Evolutionary conservation across 169 alveolate genomes (phyloP).

Genomic region (Besnoitia besnoiti): DNA sequence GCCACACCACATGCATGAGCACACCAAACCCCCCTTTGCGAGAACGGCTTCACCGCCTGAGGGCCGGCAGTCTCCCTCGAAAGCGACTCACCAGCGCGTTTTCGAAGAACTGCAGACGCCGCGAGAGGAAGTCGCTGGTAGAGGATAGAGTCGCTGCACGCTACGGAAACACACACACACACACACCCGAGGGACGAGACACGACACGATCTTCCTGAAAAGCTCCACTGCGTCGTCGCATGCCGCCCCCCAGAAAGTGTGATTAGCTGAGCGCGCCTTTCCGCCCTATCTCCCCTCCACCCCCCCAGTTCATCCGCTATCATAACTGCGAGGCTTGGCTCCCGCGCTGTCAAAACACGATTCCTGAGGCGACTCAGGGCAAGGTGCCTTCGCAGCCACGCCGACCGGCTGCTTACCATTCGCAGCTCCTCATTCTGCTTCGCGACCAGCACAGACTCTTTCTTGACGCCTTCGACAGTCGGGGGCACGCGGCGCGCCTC

Average conservation of each 20-base stretch:
- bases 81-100: conserved; percentile 52
- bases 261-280: no score
- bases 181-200: neutral
- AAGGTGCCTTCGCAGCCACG: no score
- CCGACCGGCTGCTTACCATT: neutral
- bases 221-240: neutral
- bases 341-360: no score
- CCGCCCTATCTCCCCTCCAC: no score
- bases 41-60: no score
- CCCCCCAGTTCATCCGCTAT: no score
- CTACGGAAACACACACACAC: conserved; percentile 5
- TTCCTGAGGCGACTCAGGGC: no score
- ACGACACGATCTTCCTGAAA: neutral
- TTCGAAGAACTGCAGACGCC: conserved; percentile 63
- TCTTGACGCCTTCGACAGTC: conserved; percentile 22
- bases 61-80: no score
- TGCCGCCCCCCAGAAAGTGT: no score
- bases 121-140: conserved; percentile 59
- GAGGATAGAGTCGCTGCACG: conserved; percentile 61
- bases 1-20: no score
- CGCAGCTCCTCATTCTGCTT: neutral
- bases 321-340: no score
- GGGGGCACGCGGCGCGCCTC: conserved; percentile 21
- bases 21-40: no score
- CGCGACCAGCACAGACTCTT: neutral